Conservation (phyloP, 202 grass and related monocot species). For the Panicum virgatum region DNA sequence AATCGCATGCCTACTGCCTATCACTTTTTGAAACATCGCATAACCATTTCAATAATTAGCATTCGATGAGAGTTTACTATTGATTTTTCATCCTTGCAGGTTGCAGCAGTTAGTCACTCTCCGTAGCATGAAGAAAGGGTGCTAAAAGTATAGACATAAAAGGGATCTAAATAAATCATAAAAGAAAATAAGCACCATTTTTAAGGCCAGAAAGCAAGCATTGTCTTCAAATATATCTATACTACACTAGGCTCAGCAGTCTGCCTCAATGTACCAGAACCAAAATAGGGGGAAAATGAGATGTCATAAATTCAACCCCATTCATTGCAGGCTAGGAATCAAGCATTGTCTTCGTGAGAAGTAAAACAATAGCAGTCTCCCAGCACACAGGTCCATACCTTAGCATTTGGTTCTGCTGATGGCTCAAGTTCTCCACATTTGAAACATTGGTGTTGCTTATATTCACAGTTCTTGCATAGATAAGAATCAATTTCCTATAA, state of each 20-base stretch:
- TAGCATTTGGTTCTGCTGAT: constrained; percentile 46
- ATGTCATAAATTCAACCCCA: neutral
- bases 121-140: neutral
- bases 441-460: constrained; percentile 46
- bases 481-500: constrained; percentile 32
- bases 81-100: neutral
- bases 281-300: neutral
- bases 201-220: neutral
- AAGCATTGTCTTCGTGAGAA: neutral
- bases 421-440: constrained; percentile 41
- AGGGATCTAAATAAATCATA: neutral
- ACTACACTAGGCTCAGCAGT: neutral
- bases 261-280: neutral
- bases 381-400: constrained; percentile 18
- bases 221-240: neutral
- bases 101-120: neutral
- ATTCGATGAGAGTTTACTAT: neutral
- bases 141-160: neutral
- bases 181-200: neutral
- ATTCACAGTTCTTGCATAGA: constrained; percentile 44
- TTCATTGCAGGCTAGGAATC: neutral
- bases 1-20: neutral
- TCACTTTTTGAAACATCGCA: neutral
- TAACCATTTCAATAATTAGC: neutral
- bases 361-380: neutral